Base-by-base conservation (phyloP, 2,329 filamentous ascomycete species). In the Tricladium varicosporioides region DNA sequence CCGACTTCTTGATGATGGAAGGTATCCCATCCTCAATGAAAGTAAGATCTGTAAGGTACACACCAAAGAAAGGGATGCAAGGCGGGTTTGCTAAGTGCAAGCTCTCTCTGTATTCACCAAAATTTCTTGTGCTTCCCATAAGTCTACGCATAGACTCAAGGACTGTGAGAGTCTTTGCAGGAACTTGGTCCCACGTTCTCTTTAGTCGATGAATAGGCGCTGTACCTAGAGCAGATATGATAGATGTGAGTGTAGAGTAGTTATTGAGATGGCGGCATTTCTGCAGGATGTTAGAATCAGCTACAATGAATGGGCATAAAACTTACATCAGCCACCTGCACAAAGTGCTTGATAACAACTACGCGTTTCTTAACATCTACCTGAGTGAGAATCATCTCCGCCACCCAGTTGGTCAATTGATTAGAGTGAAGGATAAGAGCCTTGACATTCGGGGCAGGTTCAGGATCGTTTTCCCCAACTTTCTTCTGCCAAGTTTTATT, bases 401-500 rank as follows among this genome's bases (percentile, higher is more conserved):
- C 94, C 51, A 97, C 94, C 94, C 94, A 99, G 71, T 97, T 99
- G 5, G 94, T 99, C 79, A 99, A 86, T 73, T 97, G 93, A 69
- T 99, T 99, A 0, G 94, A 97, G 75, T 99, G 94, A 52, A 97
- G 79, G 75, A 99, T 99, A 61, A 99, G 81, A 9, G 92, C 90
- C 75, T 97, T 97, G 65, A 99, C 91, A 67, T 99, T 97, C 0
- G 91, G 85, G 9, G 94, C 92, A 33, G 92, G 90, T 67, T 96
- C 92, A 5, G 88, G 83, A 61, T 92, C 89, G 59, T 88, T 87
- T 33, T 92, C 88, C 8, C 78, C 82, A 57, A 95, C 80, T 78
- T 97, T 97, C 82, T 95, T 97, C 74, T 96, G 92, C 94, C 94
- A 99, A 5, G 92, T 97, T 80, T 99, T 99, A 76, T 96, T 97